Conservation (phyloP, 768 basidiomycete species). For the Lanmaoa rubissima region DNA sequence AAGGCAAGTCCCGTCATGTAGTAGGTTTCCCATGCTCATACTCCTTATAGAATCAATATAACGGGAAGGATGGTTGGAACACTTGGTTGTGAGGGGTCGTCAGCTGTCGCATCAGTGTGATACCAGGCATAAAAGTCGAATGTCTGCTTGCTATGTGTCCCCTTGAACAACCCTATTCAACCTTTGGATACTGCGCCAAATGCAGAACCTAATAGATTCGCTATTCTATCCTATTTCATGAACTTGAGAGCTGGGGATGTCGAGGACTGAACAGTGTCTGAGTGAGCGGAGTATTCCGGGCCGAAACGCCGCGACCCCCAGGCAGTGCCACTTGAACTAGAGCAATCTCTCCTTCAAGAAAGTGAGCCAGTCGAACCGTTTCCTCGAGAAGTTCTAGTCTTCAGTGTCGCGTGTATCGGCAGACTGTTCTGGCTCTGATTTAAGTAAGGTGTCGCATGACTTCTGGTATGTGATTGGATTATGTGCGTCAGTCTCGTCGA, state of each 20-base stretch:
- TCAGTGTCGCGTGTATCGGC: background rate
- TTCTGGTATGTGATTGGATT: slow-evolving; percentile 12
- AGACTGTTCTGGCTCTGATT: background rate
- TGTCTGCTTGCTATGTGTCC: slow-evolving; percentile 3
- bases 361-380: too few relatives aligned
- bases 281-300: background rate
- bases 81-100: background rate
- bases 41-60: slow-evolving; percentile 27
- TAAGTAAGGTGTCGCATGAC: slow-evolving; percentile 2
- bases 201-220: background rate
- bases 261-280: background rate
- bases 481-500: background rate
- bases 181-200: background rate
- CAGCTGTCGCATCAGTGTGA: background rate
- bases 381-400: background rate
- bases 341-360: background rate
- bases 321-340: too few relatives aligned
- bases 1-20: slow-evolving; percentile 52
- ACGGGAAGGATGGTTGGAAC: background rate
- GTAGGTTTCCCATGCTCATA: slow-evolving; percentile 12
- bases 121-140: slow-evolving; percentile 11
- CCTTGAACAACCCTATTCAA: background rate
- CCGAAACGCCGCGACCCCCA: background rate
- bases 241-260: background rate
- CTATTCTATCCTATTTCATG: background rate